Base-by-base conservation (phyloP, 345 rosid species). In the Isatis tinctoria region DNA sequence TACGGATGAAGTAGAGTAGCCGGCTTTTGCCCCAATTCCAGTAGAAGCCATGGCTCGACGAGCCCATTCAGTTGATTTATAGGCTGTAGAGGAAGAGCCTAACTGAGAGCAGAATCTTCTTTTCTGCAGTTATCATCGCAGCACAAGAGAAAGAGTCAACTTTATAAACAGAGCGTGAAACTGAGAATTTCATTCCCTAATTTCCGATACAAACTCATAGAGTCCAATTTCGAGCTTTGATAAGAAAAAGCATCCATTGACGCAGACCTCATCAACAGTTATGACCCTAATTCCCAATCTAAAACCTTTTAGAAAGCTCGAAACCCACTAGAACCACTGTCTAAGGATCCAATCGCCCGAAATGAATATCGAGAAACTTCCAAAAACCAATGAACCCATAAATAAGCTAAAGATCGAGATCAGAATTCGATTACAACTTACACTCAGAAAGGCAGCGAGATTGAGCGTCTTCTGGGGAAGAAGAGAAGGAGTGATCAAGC, bases 1-100 rank as follows among this genome's bases (percentile, higher is more conserved):
- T 60, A 76, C 60, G 18, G 90, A 84, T 30, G 81, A 81, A 11
- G 87, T 80, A 0, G 90, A 88, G 74, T 70, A 91, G 48, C 70
- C 57, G 16, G 68, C 76, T 73, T 72, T 82, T 14, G 74, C 27
- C 28, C 78, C 84, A 51, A 64, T 63, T 22, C 66, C 67, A 24
- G 82, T 67, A 67, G 84, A 87, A 77, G 88, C 87, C 89, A 87
- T 88, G 9, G 77, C 73, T 53, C 64, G 67, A 82, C 82, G 60
- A 81, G 66, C 75, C 81, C 36, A 65, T 70, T 68, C 5, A 78
- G 79, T 65, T 69, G 75, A 56, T 56, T 51, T 85, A 48, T 36
- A 73, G 64, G 83, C 43, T 7, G 70, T 66, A 69, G 52, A 37
- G 11, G 41, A n/a, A 5, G 79, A 58, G 51, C 51, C 69, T 64